Evolutionary conservation across 2,329 filamentous ascomycete genomes (phyloP), one percentile per base, ranked within the genome.

Genomic region (Ophiosphaerella narmari): DNA sequence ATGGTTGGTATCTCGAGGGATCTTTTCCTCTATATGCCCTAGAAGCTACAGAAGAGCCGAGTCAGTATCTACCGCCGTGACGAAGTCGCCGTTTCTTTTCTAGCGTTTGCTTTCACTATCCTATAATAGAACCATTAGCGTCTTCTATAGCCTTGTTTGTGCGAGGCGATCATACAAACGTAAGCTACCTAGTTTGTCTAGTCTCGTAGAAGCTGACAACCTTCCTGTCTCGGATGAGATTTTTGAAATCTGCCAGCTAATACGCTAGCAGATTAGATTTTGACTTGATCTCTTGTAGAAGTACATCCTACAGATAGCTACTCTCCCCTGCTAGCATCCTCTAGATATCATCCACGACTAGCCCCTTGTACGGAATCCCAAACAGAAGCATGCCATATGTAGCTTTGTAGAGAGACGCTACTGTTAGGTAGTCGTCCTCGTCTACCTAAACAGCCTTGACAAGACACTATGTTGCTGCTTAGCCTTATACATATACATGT

Each of bases 1-100:
- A 43, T 67, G 59, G 43, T 67, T 54, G 8, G 54, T 48, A 34
- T 59, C 18, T 11, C 65, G 29, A 8, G 59, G 57, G 12, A 66
- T 54, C 43, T 60, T 63, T 1, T 42, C 43, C 34, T 68, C 64
- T n/a, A 55, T 56, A 33, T 14, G 39, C 36, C 57, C 52, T 4
- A 61, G 60, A 2, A 69, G 52, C 34, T 48, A 44, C 8, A 55
- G 52, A 14, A 55, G 48, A n/a, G 52, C 43, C 12, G n/a, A n/a
- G n/a, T n/a, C n/a, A n/a, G n/a, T n/a, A n/a, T n/a, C n/a, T n/a
- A n/a, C n/a, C n/a, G n/a, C n/a, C n/a, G n/a, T n/a, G n/a, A n/a
- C n/a, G n/a, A n/a, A n/a, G n/a, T n/a, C n/a, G n/a, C n/a, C n/a
- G n/a, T n/a, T n/a, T n/a, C n/a, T n/a, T n/a, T n/a, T n/a, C n/a